Conservation (phyloP, 1,139 yeast genomes). For the Casaregolazyma suthepensis region DNA sequence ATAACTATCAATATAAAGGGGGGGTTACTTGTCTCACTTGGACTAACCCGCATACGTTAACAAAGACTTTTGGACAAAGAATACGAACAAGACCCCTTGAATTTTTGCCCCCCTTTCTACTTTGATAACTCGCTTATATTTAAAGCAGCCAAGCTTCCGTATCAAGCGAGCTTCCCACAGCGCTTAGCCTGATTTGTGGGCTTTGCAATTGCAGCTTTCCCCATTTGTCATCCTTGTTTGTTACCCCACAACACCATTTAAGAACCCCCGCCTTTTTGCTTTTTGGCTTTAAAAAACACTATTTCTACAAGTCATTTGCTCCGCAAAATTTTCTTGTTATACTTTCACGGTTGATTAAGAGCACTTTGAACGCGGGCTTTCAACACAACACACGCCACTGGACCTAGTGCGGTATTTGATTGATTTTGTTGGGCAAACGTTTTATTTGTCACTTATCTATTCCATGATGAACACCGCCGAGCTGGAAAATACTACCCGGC, state of each 20-base stretch:
- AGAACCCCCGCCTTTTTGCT: not conserved
- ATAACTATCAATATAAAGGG: not conserved
- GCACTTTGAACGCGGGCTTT: not conserved
- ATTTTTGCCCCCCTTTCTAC: not conserved
- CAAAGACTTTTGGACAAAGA: not conserved
- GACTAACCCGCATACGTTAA: no score
- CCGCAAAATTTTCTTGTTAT: not conserved
- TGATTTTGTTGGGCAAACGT: not conserved
- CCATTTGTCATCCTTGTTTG: not conserved
- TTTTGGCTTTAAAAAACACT: not conserved
- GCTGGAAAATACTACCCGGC: conserved; percentile 8
- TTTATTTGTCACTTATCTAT: not conserved
- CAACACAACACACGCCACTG: not conserved
- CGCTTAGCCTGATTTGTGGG: not conserved
- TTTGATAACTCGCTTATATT: not conserved
- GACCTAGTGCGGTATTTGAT: not conserved
- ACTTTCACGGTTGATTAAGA: not conserved
- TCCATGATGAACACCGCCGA: not conserved
- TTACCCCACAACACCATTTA: not conserved
- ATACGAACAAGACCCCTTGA: not conserved
- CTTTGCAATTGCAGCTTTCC: not conserved
- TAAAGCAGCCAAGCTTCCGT: not conserved
- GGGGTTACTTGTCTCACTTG: no score
- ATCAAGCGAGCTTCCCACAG: not conserved
- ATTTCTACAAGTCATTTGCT: not conserved